Conservation (phyloP, 2,329 filamentous ascomycete species). For the Colletotrichum tropicale region DNA sequence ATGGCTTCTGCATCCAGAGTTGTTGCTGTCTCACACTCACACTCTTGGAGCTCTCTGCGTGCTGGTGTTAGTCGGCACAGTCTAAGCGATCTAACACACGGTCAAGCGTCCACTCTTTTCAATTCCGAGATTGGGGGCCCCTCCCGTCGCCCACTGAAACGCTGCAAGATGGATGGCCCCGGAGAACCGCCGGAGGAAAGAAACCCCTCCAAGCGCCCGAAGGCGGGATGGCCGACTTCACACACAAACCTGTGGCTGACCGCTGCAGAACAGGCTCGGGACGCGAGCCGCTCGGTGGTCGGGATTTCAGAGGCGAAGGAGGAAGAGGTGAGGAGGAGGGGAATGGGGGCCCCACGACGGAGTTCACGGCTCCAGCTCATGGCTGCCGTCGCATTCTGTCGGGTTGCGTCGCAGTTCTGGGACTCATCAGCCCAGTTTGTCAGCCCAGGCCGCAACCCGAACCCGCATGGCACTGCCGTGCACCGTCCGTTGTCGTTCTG, state of each 20-base stretch:
- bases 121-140: slow-evolving; percentile 6
- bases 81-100: neutral
- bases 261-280: neutral
- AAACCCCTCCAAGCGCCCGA: neutral
- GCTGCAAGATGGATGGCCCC: slow-evolving; percentile 6
- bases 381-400: slow-evolving; percentile 11
- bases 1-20: neutral
- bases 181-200: slow-evolving; percentile 12
- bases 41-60: neutral
- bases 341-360: neutral
- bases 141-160: neutral
- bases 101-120: neutral
- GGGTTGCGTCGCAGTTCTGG: slow-evolving; percentile 5
- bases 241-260: neutral
- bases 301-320: neutral
- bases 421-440: neutral
- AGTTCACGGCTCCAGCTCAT: neutral
- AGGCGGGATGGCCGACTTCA: neutral
- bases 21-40: neutral
- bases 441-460: neutral
- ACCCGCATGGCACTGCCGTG: neutral
- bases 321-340: neutral
- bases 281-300: neutral
- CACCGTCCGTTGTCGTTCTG: neutral
- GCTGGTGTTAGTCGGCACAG: neutral